phyloP scores from a whole-genome alignment of 1,139 yeast genomes.

The Protomyces inundatus region DNA sequence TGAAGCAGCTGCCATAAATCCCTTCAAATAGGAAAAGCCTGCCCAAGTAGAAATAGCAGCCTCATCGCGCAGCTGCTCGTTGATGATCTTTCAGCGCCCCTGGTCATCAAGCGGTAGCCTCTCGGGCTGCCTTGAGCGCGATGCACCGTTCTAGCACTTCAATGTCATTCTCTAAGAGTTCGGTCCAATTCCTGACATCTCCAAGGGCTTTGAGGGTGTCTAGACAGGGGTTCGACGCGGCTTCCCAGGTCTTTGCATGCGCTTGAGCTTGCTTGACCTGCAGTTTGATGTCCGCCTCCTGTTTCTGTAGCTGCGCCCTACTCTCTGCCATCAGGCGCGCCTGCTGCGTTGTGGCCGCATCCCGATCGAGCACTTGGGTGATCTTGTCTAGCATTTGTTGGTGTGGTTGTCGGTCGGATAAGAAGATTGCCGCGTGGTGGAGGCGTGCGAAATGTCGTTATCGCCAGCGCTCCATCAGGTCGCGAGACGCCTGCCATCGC shows the following conservation, averaged over 20 bases:
- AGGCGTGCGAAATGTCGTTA: neutral
- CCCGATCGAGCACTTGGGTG: neutral
- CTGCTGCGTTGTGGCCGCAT: neutral
- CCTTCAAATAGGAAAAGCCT: too few relatives aligned
- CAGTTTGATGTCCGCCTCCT: neutral
- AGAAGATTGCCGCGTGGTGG: too few relatives aligned
- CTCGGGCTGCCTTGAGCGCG: neutral
- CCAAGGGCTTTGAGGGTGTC: neutral
- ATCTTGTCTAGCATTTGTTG: neutral
- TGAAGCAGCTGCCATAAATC: too few relatives aligned
- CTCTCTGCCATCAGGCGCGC: neutral
- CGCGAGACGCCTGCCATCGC: too few relatives aligned
- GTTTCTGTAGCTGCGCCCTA: neutral
- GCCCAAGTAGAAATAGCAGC: too few relatives aligned
- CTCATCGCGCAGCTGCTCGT: too few relatives aligned
- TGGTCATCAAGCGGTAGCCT: neutral
- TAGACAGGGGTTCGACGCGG: neutral
- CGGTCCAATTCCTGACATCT: slow-evolving; percentile 10
- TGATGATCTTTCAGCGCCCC: neutral
- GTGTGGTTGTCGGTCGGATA: neutral
- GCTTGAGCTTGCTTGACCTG: neutral
- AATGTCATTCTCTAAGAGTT: neutral
- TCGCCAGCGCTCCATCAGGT: neutral
- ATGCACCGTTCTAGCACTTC: slow-evolving; percentile 2
- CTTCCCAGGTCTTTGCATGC: neutral